phyloP scores from a whole-genome alignment of 2,329 filamentous ascomycete genomes.

The Chalaropsis ovoidea region DNA sequence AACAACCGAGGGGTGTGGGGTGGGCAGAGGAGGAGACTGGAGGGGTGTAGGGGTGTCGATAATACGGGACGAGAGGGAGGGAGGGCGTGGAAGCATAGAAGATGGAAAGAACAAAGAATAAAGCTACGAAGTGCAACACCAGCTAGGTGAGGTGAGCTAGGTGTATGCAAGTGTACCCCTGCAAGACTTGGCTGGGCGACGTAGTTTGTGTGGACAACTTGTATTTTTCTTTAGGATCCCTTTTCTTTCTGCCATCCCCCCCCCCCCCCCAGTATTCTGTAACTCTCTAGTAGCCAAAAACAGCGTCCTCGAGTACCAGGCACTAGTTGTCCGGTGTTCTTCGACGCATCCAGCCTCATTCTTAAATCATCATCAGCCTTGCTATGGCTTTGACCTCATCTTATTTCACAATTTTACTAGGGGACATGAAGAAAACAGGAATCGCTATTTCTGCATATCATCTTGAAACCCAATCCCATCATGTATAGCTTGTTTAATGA shows the following conservation, averaged over 20 bases:
- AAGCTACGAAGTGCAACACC: background rate
- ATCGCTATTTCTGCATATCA: background rate
- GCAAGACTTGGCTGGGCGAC: background rate
- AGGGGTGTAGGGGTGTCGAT: background rate
- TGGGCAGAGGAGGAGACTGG: background rate
- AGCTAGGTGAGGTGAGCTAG: background rate
- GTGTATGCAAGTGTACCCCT: background rate
- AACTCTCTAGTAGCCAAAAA: slow-evolving; percentile 3
- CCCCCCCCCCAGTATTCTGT: background rate
- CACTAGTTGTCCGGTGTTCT: background rate
- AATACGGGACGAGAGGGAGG: background rate
- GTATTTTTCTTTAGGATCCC: too few relatives aligned
- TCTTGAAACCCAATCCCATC: background rate
- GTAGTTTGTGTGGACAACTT: background rate
- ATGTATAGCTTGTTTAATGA: background rate
- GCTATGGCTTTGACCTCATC: slow-evolving; percentile 6
- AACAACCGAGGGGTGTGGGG: background rate
- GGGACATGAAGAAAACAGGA: slow-evolving; percentile 1
- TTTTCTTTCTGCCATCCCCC: background rate
- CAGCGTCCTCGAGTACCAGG: background rate
- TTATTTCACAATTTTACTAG: background rate
- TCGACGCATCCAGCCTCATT: background rate
- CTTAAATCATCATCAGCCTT: slow-evolving; percentile 5
- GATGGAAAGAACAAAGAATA: slow-evolving; percentile 1
- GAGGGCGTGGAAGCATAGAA: background rate